These are phyloP conservation scores for Pseudocercospora fijiensis DNA, from an alignment of 2,329 filamentous ascomycete species.

Conservation along the genomic window DNA sequence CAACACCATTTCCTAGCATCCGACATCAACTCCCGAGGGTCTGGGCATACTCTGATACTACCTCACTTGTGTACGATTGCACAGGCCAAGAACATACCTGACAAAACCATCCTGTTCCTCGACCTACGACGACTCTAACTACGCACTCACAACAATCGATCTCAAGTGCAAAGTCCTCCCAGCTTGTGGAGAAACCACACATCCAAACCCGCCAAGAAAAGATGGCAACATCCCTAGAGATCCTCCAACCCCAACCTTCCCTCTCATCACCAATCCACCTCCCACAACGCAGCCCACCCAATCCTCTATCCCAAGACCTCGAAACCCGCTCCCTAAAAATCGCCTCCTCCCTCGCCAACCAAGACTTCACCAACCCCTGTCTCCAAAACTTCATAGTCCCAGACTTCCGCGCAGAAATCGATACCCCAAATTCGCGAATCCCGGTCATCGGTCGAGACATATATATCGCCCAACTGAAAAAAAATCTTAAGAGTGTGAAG, in stretches of 20 bases:
- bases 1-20: neutral
- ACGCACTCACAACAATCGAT: neutral
- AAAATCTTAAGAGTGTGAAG: neutral
- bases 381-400: slow-evolving; percentile 6
- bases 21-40: neutral
- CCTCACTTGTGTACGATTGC: neutral
- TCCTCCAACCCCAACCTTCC: slow-evolving; percentile 20
- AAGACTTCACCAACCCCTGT: slow-evolving; percentile 8
- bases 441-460: slow-evolving; percentile 1
- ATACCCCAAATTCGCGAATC: neutral
- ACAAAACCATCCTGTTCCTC: neutral
- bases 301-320: slow-evolving; percentile 2
- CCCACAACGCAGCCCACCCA: neutral
- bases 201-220: neutral
- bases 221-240: slow-evolving; percentile 22
- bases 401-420: slow-evolving; percentile 16
- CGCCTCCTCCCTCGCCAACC: slow-evolving; percentile 6
- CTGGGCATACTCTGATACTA: neutral
- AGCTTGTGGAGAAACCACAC: neutral
- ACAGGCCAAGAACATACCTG: neutral
- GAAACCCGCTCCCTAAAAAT: slow-evolving; percentile 8
- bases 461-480: slow-evolving; percentile 12
- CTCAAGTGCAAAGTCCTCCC: neutral
- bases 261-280: neutral
- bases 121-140: neutral